Base-by-base conservation (phyloP, 495 filamentous ascomycete species). In the Neurospora intermedia region DNA sequence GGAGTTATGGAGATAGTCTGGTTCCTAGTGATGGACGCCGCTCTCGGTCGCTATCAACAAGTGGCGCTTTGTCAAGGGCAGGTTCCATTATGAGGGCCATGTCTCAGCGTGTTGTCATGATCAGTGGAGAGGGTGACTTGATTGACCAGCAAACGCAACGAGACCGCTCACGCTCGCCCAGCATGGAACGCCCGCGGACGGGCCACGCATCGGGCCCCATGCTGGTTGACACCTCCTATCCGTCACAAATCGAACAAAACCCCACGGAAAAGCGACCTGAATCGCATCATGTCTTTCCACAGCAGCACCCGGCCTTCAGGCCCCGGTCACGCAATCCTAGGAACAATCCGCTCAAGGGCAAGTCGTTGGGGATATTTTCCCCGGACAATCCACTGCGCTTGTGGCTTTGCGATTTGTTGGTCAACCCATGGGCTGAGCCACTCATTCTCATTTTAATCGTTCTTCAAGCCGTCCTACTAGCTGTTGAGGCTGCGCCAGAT, bases 91-190 rank as follows among this genome's bases (percentile, higher is more conserved):
- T 99, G 81, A 92, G 94, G 76, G 94, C 94, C 76, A 96, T 98
- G 89, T 98, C 96, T 23, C 94, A 97, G 82, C 94, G 96, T 81
- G 94, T 99, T 72, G 96, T 98, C 77, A 98, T 97, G 79, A 85
- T 99, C 73, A 97, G 95, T 83, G 97, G 96, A 78, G 89, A 90
- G 69, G 83, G 81, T 3, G 94, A 98, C 75, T 83, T 93, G 43
- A 86, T 96, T 23, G 93, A 95, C 75, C 90, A 93, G 74, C 88
- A 87, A n/a, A 86, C 91, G 39, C 84, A 88, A 70, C 86, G 91
- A 73, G 89, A 93, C 73, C 89, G 91, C 20, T 86, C 85, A 27
- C 83, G 83, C 69, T 87, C 85, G 13, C 84, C 84, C 16, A 84
- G 83, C 71, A 78, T 72, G 3, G 83, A 85, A 69, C 81, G 79